phyloP scores from a whole-genome alignment of 805 yeast genomes.

The Candida stauntonica region DNA sequence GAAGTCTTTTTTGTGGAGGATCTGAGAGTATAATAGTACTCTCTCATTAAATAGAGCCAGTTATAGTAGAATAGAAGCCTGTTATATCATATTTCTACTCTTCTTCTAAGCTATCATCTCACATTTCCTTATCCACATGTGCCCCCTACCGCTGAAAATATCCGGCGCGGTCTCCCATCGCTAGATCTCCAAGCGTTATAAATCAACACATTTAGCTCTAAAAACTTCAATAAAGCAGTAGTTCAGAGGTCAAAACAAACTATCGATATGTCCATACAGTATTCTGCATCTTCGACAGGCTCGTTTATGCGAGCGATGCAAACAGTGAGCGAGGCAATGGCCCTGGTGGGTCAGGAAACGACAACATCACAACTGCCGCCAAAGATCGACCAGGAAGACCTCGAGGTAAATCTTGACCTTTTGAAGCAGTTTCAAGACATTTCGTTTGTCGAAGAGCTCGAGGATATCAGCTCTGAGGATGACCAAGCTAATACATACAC shows the following conservation, averaged over 20 bases:
- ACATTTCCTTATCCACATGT: too few relatives aligned
- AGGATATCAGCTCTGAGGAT: conserved; percentile 12
- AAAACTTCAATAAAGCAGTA: too few relatives aligned
- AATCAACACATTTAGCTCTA: too few relatives aligned
- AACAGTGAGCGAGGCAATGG: conserved; percentile 52
- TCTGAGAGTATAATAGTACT: conserved; percentile 5
- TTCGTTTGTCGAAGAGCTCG: conserved; percentile 23
- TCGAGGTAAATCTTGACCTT: conserved; percentile 32
- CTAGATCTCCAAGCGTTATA: too few relatives aligned
- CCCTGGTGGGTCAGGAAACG: conserved; percentile 24
- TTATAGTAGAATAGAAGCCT: too few relatives aligned
- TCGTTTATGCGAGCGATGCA: conserved; percentile 79
- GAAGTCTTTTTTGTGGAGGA: conserved; percentile 34
- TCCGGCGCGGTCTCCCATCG: too few relatives aligned
- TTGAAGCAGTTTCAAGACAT: conserved; percentile 32
- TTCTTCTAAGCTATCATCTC: too few relatives aligned
- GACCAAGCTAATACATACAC: conserved; percentile 15
- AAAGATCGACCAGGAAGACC: conserved; percentile 34
- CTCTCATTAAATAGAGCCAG: too few relatives aligned
- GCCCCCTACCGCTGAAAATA: too few relatives aligned
- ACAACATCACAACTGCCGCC: conserved; percentile 30
- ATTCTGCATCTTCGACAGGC: conserved; percentile 59
- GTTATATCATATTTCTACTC: too few relatives aligned
- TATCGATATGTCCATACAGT: conserved; percentile 40
- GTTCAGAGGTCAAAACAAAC: too few relatives aligned